Percentiles rank a stretch among this genome's conserved stretches.
Conservation (phyloP, 2,329 filamentous ascomycete species). For the Fusarium begoniae region DNA sequence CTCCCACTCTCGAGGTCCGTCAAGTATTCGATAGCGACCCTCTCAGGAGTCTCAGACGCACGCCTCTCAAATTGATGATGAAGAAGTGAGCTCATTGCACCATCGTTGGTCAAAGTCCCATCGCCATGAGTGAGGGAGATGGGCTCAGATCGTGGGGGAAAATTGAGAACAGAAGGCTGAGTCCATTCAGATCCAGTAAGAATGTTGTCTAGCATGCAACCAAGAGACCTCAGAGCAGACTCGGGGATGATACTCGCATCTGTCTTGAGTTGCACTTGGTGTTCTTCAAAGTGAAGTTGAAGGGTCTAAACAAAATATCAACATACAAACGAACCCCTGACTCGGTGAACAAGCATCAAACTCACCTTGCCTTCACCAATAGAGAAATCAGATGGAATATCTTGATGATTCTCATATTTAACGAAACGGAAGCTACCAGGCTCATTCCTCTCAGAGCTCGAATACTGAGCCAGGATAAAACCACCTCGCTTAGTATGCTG, state of each 20-base stretch:
- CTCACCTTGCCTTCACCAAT: conserved; percentile 14
- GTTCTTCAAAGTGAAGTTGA: not conserved
- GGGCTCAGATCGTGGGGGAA: not conserved
- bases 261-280: not conserved
- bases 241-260: not conserved
- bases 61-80: conserved; percentile 12
- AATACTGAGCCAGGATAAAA: not conserved
- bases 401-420: not conserved
- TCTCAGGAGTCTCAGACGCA: not conserved
- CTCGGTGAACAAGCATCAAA: too few species aligned
- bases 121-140: not conserved
- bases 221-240: not conserved
- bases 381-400: conserved; percentile 7
- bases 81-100: not conserved
- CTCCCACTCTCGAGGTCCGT: not conserved
- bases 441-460: rapidly evolving
- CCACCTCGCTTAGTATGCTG: not conserved
- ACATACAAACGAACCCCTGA: not conserved
- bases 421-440: not conserved
- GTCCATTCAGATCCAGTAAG: not conserved
- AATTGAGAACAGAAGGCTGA: conserved; percentile 11
- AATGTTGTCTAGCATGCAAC: not conserved
- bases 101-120: not conserved
- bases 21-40: conserved; percentile 3
- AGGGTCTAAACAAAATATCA: not conserved